Evolutionary conservation across 163 green algal genomes (phyloP), one percentile per base, ranked within the genome.

Genomic region (Chlamydomonas reinhardtii): DNA sequence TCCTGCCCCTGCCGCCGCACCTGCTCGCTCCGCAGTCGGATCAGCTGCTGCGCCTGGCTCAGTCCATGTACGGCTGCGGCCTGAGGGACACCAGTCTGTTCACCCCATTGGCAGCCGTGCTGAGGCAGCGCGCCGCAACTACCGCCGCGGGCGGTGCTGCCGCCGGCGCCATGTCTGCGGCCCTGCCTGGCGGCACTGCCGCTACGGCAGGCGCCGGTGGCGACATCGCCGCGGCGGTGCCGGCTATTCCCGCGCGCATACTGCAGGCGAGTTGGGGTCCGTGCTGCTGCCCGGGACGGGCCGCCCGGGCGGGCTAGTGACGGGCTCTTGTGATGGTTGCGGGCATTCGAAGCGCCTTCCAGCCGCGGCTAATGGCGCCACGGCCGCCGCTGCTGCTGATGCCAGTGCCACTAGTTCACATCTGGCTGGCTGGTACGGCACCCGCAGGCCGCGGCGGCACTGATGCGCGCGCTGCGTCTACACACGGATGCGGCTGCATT

Each of bases 381-480:
- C n/a, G n/a, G n/a, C 39, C 39, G 39, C 39, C 39, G 39, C 39
- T 48, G 39, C 39, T 48, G n/a, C n/a, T n/a, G n/a, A n/a, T n/a
- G n/a, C n/a, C n/a, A n/a, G n/a, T n/a, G n/a, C n/a, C n/a, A n/a
- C n/a, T n/a, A n/a, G n/a, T n/a, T n/a, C n/a, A n/a, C n/a, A n/a
- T n/a, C n/a, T n/a, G n/a, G n/a, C n/a, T n/a, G n/a, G 76, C 29
- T 25, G 4, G 64, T 3, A 43, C 29, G 29, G 29, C 62, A 2
- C 61, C 39, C 48, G 2, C 80, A 86, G 80, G 32, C 69, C 0
- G 54, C 70, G 16, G 25, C 48, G 1, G 52, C 52, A 34, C 37
- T 86, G 54, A 61, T 86, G 29, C 73, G 80, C 35, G 80, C 69
- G 24, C 2, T 86, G 35, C 54, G 70, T 35, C 35, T 79, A 27